Conservation (phyloP, 805 yeast species). For the Ogataea parapolymorpha region DNA sequence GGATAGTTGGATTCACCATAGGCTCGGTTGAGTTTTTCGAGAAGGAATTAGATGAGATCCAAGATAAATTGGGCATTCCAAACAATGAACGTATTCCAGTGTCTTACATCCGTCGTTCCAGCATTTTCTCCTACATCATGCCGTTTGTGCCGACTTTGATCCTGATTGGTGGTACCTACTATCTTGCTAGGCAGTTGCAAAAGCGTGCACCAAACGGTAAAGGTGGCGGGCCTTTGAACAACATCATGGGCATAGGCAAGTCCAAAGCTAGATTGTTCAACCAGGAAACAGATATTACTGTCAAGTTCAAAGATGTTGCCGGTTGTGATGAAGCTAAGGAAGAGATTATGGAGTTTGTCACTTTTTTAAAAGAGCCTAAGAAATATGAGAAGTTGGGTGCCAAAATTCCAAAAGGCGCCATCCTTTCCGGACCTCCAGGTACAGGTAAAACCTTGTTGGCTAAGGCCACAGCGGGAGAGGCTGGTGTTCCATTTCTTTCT, state of each 20-base stretch:
- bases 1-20: slow-evolving; percentile 57
- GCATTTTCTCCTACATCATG: slow-evolving; percentile 55
- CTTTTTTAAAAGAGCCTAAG: slow-evolving; percentile 83
- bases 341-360: slow-evolving; percentile 97
- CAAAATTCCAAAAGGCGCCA: slow-evolving; percentile 97
- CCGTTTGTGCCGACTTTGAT: slow-evolving; percentile 87
- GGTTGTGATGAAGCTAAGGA: slow-evolving; percentile 97
- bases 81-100: slow-evolving; percentile 75
- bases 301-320: slow-evolving; percentile 91
- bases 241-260: slow-evolving; percentile 80
- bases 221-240: slow-evolving; percentile 66
- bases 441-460: slow-evolving; percentile 97
- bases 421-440: slow-evolving; percentile 97
- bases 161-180: slow-evolving; percentile 84
- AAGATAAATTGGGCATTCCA: slow-evolving; percentile 61
- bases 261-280: slow-evolving; percentile 89
- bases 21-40: slow-evolving; percentile 92
- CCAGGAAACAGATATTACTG: slow-evolving; percentile 85
- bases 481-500: slow-evolving; percentile 93
- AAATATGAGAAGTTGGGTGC: slow-evolving; percentile 94
- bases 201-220: slow-evolving; percentile 43
- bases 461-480: slow-evolving; percentile 99
- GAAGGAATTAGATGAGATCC: slow-evolving; percentile 69
- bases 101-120: slow-evolving; percentile 69
- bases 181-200: slow-evolving; percentile 40